These are phyloP conservation scores for Trichosporon sp. DNA, from an alignment of 1,284 basidiomycete species.

Conservation along the genomic window DNA sequence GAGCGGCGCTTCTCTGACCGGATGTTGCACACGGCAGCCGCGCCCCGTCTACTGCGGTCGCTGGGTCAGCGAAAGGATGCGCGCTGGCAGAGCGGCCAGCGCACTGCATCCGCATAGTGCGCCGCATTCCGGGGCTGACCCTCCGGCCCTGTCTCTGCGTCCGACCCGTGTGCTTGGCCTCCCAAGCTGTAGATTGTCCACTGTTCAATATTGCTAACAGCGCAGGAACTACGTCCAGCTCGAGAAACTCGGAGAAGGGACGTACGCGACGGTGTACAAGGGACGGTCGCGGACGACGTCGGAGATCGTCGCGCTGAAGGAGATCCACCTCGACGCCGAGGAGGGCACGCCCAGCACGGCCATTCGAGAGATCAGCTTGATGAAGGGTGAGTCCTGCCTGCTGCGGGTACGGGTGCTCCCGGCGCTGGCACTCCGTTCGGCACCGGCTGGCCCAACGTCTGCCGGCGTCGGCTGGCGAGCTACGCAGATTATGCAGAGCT, in stretches of 20 bases:
- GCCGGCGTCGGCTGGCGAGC: background rate
- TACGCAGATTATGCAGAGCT: background rate
- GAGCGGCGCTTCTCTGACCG: background rate
- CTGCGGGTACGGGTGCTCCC: background rate
- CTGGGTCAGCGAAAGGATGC: background rate
- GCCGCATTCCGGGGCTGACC: background rate
- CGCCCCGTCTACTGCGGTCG: background rate
- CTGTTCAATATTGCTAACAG: background rate
- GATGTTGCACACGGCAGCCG: background rate
- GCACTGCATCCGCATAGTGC: background rate
- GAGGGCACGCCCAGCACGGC: conserved; percentile 97
- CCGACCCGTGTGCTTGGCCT: background rate
- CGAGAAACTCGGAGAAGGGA: conserved; percentile 69
- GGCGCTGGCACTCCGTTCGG: background rate
- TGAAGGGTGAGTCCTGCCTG: conserved; percentile 58
- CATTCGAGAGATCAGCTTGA: conserved; percentile 91
- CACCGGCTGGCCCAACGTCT: background rate
- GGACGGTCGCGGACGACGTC: conserved; percentile 66
- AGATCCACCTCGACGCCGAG: conserved; percentile 96
- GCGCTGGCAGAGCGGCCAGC: background rate
- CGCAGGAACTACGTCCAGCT: conserved; percentile 59
- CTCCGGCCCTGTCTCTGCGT: background rate
- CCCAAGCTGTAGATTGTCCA: background rate
- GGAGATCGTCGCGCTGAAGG: conserved; percentile 85
- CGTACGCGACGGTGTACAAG: conserved; percentile 80